Evolutionary conservation across 2,329 filamentous ascomycete genomes (phyloP), one percentile per base, ranked within the genome.

Genomic region (Fusarium clavum): DNA sequence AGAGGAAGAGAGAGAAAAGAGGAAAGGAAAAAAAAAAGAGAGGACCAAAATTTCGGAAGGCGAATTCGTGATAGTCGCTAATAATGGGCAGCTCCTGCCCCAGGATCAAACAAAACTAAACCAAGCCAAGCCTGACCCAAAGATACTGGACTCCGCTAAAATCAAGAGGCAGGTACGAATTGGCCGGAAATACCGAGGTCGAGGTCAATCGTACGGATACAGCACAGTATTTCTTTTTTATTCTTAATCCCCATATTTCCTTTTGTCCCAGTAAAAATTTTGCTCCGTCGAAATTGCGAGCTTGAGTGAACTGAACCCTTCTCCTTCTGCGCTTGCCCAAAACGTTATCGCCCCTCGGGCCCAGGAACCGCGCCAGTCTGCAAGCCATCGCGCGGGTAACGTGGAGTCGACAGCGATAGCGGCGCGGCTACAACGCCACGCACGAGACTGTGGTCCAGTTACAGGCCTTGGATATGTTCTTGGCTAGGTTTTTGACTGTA

Each of bases 401-500:
- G 73, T 70, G 71, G 73, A 70, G 64, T 70, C 52, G 48, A 45
- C 34, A 65, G 44, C 59, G 73, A 75, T 73, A 74, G 48, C 59
- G 52, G 56, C 34, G 51, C 57, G 55, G 63, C 59, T 65, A 58
- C 48, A 52, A 70, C 67, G 67, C 68, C 59, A 71, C 59, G 53
- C 27, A 41, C 43, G 40, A 64, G 52, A 55, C 51, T 20, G 29
- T 48, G 22, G 44, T 46, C 69, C 66, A 70, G 40, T 70, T 27
- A 59, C 51, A 60, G 43, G 54, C 51, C 57, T 57, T 47, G 54
- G 63, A 65, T 49, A 56, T 40, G 27, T 44, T 54, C 43, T 57
- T 70, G 41, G 44, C 43, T 54, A 24, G 24, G 24, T 24, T 30
- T 30, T 34, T 9, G 51, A 34, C 34, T 47, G 32, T 9, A 49